A percentile compares a stretch with the other conserved stretches of the same genome.
Conservation (phyloP, 306 rosid species). For the Citrullus amarus region DNA sequence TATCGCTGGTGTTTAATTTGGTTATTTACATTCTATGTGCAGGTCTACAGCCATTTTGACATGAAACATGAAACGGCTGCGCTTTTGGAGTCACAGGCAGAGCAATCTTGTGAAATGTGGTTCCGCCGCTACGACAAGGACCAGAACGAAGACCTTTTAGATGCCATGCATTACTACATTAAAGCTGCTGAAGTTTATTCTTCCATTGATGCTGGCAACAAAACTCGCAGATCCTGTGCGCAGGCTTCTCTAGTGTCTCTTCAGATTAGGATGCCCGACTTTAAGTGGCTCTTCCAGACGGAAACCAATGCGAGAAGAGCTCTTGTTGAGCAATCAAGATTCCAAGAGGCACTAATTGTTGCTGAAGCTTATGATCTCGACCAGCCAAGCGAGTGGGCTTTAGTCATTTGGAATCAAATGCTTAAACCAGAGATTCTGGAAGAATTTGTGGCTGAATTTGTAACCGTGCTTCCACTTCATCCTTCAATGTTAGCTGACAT, state of each 20-base stretch:
- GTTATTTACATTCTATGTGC: conserved; percentile 13
- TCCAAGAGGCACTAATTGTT: conserved; percentile 88
- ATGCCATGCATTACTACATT: conserved; percentile 84
- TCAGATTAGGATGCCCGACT: conserved; percentile 94
- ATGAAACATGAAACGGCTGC: conserved; percentile 96
- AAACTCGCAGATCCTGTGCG: conserved; percentile 76
- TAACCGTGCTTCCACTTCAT: conserved; percentile 82
- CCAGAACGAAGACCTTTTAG: conserved; percentile 83
- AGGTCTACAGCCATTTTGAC: conserved; percentile 94
- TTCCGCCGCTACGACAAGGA: conserved; percentile 57
- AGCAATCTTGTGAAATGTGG: conserved; percentile 72
- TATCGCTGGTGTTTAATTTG: conserved; percentile 3
- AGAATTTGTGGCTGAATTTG: conserved; percentile 92
- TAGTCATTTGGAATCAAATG: conserved; percentile 97
- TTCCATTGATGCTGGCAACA: conserved; percentile 94
- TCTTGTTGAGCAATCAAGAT: conserved; percentile 86
- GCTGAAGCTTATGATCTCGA: conserved; percentile 95
- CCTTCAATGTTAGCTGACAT: conserved; percentile 73
- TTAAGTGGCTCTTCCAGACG: conserved; percentile 65
- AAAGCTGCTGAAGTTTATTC: conserved; percentile 98
- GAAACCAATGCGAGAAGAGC: conserved; percentile 86
- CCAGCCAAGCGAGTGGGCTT: conserved; percentile 96
- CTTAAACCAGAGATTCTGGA: conserved; percentile 87
- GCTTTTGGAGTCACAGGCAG: conserved; percentile 79
- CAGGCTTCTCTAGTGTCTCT: conserved; percentile 92